Evolutionary conservation across 2,329 filamentous ascomycete species (phyloP).

Genomic region (Cladosporium colombiae): DNA sequence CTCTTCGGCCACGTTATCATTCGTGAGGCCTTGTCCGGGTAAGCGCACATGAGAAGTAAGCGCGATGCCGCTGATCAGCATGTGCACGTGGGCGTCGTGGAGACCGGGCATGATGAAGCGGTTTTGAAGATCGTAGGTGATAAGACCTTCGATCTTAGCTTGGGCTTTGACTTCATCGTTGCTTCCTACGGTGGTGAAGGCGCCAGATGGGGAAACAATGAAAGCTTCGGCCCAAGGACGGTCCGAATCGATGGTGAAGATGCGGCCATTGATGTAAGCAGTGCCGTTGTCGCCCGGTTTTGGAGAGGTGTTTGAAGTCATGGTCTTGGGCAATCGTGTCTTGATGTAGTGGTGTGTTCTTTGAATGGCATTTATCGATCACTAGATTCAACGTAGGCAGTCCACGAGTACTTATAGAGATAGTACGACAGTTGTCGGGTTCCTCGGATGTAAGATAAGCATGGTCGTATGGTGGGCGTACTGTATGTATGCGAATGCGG

Average conservation of each 20-base stretch:
- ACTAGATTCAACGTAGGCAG: background rate
- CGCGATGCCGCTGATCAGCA: conserved; percentile 34
- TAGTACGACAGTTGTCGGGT: background rate
- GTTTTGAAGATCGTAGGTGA: conserved; percentile 33
- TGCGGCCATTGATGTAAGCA: conserved; percentile 35
- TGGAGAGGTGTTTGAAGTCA: background rate
- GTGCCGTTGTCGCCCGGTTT: conserved; percentile 17
- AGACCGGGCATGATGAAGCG: conserved; percentile 42
- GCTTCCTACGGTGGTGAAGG: conserved; percentile 33
- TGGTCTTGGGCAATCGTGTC: background rate
- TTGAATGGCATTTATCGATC: background rate
- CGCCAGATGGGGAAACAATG: conserved; percentile 33
- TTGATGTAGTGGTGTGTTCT: background rate
- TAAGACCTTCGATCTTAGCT: conserved; percentile 22
- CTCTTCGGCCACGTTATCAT: conserved; percentile 28
- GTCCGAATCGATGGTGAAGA: conserved; percentile 34
- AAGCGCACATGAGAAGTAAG: conserved; percentile 34
- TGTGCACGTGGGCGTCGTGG: conserved; percentile 41
- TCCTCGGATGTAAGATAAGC: background rate
- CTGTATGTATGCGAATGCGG: background rate
- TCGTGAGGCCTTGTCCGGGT: conserved; percentile 29
- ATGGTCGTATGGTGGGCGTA: background rate
- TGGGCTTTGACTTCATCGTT: conserved; percentile 28
- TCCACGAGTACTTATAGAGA: background rate
- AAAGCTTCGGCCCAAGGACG: conserved; percentile 34